Evolutionary conservation across 371 early-diverging fungal species (phyloP), one percentile per base, ranked within the genome.

Genomic region (Chytridium lagenaria): DNA sequence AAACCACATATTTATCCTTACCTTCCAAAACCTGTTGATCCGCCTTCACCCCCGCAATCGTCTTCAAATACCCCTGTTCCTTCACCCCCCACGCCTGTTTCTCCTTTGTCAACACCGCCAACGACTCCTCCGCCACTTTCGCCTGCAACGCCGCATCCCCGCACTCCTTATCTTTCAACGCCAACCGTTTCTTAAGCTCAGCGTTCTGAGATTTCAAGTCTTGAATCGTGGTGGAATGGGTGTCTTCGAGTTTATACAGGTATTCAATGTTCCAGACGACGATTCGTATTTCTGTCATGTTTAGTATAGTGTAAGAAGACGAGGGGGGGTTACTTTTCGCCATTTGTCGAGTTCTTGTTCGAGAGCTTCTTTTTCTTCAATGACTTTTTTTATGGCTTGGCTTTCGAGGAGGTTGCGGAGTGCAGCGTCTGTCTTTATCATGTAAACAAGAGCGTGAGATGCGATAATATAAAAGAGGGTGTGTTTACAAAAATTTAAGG

Each of bases 261-360:
- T 66, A 30, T 33, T 66, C 66, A 38, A 40, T 44, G 49, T 40
- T 19, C 66, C 66, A 19, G 61, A 61, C 34, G 31, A 37, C 15
- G 36, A 10, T 61, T 61, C 40, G 37, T 66, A 40, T 66, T 44
- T 66, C 44, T 44, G 33, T 66, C 23, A n/a, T n/a, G n/a, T n/a
- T n/a, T n/a, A n/a, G n/a, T n/a, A n/a, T n/a, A n/a, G 37, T 5
- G 12, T 31, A 26, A 31, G 26, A 15, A 15, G 30, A 55, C 55
- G 55, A 26, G 5, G 7, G 7, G 5, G 10, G 26, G 55, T 5
- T 26, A 66, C 66, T 44, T 40, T 66, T 19, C 37, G 5, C 66
- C 66, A 66, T 28, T n/a, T 38, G 12, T 66, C 44, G 22, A 66
- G 44, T 26, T 66, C 66, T 2, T 40, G 26, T 44, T 10, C 44